Evolutionary conservation across 2,329 filamentous ascomycete species (phyloP).

Genomic region (Scolecobasidium constrictum): DNA sequence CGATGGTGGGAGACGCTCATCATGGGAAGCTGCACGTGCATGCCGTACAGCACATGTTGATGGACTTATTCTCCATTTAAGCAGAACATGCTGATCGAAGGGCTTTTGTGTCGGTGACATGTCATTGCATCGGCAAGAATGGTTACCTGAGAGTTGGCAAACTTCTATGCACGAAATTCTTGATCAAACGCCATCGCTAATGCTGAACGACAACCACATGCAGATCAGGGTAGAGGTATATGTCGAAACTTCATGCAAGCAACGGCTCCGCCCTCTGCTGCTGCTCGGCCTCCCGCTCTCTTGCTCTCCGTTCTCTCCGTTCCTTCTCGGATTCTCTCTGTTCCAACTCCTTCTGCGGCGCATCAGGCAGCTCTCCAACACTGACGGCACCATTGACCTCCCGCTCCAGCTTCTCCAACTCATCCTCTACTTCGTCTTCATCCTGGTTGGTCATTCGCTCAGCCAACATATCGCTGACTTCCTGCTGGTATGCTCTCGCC

Average conservation of each 20-base stretch:
- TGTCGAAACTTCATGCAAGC: constrained; percentile 23
- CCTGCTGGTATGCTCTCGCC: constrained; percentile 82
- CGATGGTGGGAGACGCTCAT: too few species aligned
- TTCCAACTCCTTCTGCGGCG: constrained; percentile 23
- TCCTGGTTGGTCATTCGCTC: constrained; percentile 86
- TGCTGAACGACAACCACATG: too few species aligned
- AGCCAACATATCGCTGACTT: constrained; percentile 84
- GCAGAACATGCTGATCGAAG: too few species aligned
- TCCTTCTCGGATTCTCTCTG: constrained; percentile 19
- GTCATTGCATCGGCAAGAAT: too few species aligned
- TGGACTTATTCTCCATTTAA: too few species aligned
- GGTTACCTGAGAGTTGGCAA: too few species aligned
- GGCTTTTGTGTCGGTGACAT: too few species aligned
- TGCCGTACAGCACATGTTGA: too few species aligned
- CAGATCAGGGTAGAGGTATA: too few species aligned
- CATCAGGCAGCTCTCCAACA: constrained; percentile 24
- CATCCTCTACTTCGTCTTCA: constrained; percentile 95
- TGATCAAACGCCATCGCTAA: too few species aligned
- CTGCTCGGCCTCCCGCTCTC: constrained; percentile 16
- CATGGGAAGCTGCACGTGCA: too few species aligned
- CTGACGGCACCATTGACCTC: constrained; percentile 34
- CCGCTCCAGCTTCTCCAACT: constrained; percentile 69
- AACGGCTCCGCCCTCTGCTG: constrained; percentile 22
- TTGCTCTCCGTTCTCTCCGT: constrained; percentile 19
- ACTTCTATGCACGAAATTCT: too few species aligned